Evolutionary conservation across 768 basidiomycete genomes (phyloP), one percentile per base, ranked within the genome.

Genomic region (Crepidotus variabilis): DNA sequence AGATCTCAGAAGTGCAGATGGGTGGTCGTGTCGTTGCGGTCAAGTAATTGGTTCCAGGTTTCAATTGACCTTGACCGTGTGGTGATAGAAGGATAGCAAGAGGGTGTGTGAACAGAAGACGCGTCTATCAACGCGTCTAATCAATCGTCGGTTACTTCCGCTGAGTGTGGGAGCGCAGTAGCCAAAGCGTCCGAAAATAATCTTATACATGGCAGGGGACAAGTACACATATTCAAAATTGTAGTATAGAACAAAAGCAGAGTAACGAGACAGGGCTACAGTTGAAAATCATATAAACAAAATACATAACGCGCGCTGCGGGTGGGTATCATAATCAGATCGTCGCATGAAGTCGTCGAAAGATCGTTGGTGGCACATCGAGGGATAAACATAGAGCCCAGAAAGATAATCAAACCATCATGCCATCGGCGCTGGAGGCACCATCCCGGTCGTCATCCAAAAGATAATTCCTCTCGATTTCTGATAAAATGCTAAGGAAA

Each of bases 401-500:
- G 35, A 39, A 55, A 59, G 55, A 39, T 63, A 49, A 67, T 61
- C 61, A 67, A 34, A 71, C 64, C 65, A 73, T 62, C 72, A 86
- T 81, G 39, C 80, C 83, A 61, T 82, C 83, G 28, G 78, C 79
- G 61, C 76, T 83, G 14, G 85, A 80, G 16, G 77, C 75, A 10
- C 78, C 85, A 63, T 89, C 87, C 62, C 84, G 85, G 21, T 49
- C 47, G 47, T 49, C 47, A 49, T 49, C 67, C 54, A 63, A 89
- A 87, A 91, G 71, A 77, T 95, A 95, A 71, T 94, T 91, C 60
- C 88, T 78, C 66, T 95, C 94, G 62, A 96, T 94, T 74, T 95
- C 94, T 35, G 88, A 91, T 46, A 96, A 71, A 61, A 96, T 94
- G 51, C 88, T 91, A 23, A 95, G 73, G 72, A 96, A 96, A 74